Conservation (phyloP, 345 rosid species). For the Dipteronia dyeriana region DNA sequence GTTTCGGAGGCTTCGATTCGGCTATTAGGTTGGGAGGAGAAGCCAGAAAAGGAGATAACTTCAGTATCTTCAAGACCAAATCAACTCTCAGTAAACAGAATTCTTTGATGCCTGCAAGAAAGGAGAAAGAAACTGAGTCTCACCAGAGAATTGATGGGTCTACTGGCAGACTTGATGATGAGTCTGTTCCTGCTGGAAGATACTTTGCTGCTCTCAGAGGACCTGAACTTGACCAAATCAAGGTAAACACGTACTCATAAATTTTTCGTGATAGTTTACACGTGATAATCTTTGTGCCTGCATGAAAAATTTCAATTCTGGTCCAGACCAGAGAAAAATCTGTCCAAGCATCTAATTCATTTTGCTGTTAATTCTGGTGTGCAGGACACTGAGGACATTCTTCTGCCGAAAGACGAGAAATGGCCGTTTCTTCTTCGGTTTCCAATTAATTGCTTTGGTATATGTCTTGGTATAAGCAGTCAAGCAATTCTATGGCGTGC, state of each 20-base stretch:
- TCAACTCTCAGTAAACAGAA: constrained; percentile 79
- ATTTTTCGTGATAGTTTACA: no score
- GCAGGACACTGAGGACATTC: constrained; percentile 83
- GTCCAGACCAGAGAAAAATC: no score
- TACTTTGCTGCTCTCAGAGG: constrained; percentile 97
- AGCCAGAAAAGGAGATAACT: constrained; percentile 60
- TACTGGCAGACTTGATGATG: constrained; percentile 45
- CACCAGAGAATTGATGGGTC: constrained; percentile 33
- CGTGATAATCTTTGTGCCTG: background rate
- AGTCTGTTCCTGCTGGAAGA: constrained; percentile 84
- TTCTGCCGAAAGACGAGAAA: constrained; percentile 83
- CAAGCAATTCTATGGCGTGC: constrained; percentile 84
- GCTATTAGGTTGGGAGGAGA: constrained; percentile 36
- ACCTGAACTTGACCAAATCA: constrained; percentile 93
- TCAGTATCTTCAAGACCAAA: constrained; percentile 77
- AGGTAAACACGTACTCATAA: constrained; percentile 43
- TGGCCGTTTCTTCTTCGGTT: constrained; percentile 97
- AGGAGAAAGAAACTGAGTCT: constrained; percentile 50
- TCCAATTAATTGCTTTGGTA: constrained; percentile 87
- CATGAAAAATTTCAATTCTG: no score
- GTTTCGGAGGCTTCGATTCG: constrained; percentile 82
- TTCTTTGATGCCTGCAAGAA: constrained; percentile 62
- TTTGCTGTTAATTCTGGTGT: background rate
- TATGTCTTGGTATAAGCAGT: constrained; percentile 91
- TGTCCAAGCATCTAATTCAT: background rate